Evolutionary conservation across 106 monocot genomes (phyloP), one percentile per base, ranked within the genome.

Genomic region (Acanthochlamys bracteata): DNA sequence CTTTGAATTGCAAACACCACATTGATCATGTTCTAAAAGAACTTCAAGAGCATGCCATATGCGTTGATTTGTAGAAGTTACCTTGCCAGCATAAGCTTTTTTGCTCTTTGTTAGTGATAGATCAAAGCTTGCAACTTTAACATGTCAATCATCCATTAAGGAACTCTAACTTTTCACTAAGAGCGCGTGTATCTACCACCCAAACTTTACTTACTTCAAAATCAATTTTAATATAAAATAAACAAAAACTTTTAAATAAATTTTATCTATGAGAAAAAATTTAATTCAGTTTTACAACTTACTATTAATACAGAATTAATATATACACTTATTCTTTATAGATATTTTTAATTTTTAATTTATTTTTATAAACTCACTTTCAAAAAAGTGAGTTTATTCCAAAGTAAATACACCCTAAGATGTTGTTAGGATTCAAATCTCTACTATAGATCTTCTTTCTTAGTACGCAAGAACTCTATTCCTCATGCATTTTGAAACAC

Each of bases 41-140:
- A 85, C 86, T 47, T 90, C 90, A 19, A 83, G 85, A 2, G 85
- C 90, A 11, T 72, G 73, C 85, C 90, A 86, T 4, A 83, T 90
- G 33, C 82, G 56, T 45, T 7, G 13, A 45, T 13, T 13, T 9
- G 7, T 45, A 45, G 7, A 7, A 9, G 7, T 45, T 45, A 45
- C 7, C 10, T 45, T 45, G 43, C 13, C 13, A 45, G 13, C 13
- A 55, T 83, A n/a, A 14, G 41, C 57, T 15, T 27, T 25, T 10
- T 10, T 54, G 55, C 24, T 60, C 46, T 42, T 54, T 22, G 17
- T 20, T 12, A 59, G 10, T 11, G 77, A 61, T 24, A 55, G 57
- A 20, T 68, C 77, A 4, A 80, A 65, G 2, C 86, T 83, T 0
- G 77, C 43, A 21, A 86, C 63, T 42, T 83, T 91, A 12, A 76